Evolutionary conservation across 306 rosid genomes (phyloP).

Genomic region (Styphnolobium japonicum): DNA sequence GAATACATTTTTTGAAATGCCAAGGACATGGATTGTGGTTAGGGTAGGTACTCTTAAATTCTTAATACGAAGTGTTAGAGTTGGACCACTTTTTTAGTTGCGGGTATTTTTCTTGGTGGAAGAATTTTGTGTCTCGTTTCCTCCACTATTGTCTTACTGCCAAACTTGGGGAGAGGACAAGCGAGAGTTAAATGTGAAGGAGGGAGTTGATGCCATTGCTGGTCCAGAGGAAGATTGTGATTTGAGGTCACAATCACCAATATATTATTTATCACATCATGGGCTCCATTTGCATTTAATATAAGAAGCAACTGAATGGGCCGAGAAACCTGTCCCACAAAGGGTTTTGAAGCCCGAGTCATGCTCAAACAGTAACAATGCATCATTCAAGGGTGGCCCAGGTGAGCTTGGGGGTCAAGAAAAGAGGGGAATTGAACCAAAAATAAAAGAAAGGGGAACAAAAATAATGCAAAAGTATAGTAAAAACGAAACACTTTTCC

Average conservation of each 20-base stretch:
- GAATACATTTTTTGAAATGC: background rate
- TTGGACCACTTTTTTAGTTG: constrained; percentile 21
- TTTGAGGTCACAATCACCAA: constrained; percentile 11
- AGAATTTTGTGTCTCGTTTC: background rate
- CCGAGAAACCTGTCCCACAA: background rate
- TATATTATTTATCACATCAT: background rate
- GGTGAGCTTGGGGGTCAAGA: background rate
- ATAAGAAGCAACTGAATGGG: background rate
- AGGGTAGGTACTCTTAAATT: background rate
- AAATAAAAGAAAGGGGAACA: background rate
- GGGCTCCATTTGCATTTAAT: constrained; percentile 23
- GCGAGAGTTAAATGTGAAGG: constrained; percentile 13
- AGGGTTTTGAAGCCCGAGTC: background rate
- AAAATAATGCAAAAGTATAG: too few species aligned
- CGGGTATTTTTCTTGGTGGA: background rate
- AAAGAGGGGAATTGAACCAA: too few species aligned
- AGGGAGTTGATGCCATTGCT: constrained; percentile 1
- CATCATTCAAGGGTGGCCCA: background rate
- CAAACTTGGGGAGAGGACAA: constrained; percentile 9
- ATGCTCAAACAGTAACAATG: background rate
- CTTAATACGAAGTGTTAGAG: background rate
- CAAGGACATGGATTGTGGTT: background rate
- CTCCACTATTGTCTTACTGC: too few species aligned
- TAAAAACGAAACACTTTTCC: too few species aligned
- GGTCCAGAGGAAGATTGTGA: constrained; percentile 1